Conservation (phyloP, 306 rosid species). For the Sechiopsis laciniata region DNA sequence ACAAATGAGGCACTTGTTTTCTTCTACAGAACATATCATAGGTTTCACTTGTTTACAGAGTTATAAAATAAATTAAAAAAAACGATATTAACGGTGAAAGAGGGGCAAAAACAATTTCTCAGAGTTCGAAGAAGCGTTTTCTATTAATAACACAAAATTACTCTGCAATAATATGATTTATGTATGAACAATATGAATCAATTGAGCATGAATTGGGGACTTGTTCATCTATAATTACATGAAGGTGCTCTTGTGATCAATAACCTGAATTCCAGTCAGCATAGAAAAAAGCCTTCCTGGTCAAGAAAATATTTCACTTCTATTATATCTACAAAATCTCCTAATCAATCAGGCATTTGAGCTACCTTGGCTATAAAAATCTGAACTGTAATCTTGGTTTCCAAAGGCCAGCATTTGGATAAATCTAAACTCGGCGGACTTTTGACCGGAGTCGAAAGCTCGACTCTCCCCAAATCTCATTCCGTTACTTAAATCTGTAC, state of each 20-base stretch:
- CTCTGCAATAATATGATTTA: not conserved
- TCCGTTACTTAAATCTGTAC: constrained; percentile 71
- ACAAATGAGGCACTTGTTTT: no score
- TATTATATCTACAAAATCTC: constrained; percentile 29
- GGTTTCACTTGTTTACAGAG: no score
- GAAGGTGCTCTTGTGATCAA: constrained; percentile 11
- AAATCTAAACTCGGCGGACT: constrained; percentile 59
- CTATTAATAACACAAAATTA: not conserved
- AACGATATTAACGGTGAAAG: no score
- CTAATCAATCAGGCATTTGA: constrained; percentile 15
- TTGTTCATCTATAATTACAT: constrained; percentile 16
- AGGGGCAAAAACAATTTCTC: no score
- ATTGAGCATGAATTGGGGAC: constrained; percentile 1
- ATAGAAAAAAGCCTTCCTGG: constrained; percentile 1
- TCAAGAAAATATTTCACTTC: not conserved
- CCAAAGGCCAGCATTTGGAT: constrained; percentile 78
- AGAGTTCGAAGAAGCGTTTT: no score
- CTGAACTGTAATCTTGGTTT: constrained; percentile 62
- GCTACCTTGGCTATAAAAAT: constrained; percentile 48
- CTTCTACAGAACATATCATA: no score
- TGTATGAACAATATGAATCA: constrained; percentile 1
- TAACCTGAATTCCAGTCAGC: constrained; percentile 7
- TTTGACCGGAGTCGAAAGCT: constrained; percentile 57
- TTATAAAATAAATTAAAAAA: no score
- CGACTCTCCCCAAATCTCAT: constrained; percentile 79